Conservation (phyloP, 352 stramenopile genomes). For the Phytophthora europaea region DNA sequence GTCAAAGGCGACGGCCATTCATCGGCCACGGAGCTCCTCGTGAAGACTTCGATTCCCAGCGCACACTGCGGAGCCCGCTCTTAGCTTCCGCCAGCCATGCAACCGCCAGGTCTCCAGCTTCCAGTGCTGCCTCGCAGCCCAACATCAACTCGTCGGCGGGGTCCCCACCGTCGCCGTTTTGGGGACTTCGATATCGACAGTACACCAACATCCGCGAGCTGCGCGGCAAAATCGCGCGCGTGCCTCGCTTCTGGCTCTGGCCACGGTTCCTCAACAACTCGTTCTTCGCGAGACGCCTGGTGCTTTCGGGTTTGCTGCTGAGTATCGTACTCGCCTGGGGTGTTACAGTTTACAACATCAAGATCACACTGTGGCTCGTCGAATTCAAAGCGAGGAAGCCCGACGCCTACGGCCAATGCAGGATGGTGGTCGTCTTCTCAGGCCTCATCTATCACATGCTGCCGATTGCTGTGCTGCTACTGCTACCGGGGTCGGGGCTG, state of each 20-base stretch:
- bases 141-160: conserved; percentile 7
- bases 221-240: conserved; percentile 41
- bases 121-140: conserved; percentile 3
- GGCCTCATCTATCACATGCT: conserved; percentile 70
- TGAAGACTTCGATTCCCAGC: conserved; percentile 27
- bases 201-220: conserved; percentile 28
- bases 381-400: conserved; percentile 44
- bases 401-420: conserved; percentile 53
- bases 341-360: conserved; percentile 67
- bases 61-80: conserved; percentile 22
- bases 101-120: conserved; percentile 14
- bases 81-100: conserved; percentile 6
- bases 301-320: conserved; percentile 52
- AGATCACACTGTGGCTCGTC: conserved; percentile 21
- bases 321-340: conserved; percentile 48
- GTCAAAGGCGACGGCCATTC: conserved; percentile 14
- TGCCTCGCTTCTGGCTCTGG: conserved; percentile 61
- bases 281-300: conserved; percentile 73
- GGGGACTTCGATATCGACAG: conserved; percentile 12
- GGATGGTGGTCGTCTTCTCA: conserved; percentile 58
- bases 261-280: conserved; percentile 74
- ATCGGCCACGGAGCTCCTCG: conserved; percentile 32
- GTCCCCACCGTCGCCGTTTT: conserved; percentile 12
- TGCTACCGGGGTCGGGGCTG: conserved; percentile 60
- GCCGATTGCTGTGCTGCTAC: conserved; percentile 58